These are phyloP conservation scores for Zarea fungicola DNA, from an alignment of 2,329 filamentous ascomycete species.

Conservation along the genomic window DNA sequence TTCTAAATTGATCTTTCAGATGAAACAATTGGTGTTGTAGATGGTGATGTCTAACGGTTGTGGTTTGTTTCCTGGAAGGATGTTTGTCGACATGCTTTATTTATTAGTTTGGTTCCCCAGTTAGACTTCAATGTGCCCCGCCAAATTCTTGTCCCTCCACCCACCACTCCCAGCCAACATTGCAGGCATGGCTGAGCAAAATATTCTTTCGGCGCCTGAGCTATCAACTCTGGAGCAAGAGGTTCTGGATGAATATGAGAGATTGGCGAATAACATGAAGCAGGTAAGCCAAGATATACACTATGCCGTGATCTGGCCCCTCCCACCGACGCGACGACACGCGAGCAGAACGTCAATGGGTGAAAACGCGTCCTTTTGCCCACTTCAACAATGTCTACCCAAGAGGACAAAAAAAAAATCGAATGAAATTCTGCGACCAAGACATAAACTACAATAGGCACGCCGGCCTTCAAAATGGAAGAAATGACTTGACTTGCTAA, in stretches of 20 bases:
- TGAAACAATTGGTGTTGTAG: not conserved
- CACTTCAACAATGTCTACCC: no score
- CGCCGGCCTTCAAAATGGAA: no score
- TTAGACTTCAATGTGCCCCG: no score
- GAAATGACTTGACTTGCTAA: not conserved
- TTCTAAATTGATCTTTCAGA: not conserved
- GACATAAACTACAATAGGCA: no score
- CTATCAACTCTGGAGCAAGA: conserved; percentile 84
- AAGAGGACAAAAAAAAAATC: no score
- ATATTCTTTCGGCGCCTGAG: conserved; percentile 43
- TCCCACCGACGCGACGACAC: not conserved
- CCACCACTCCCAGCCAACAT: not conserved
- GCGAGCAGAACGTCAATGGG: no score
- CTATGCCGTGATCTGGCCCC: no score
- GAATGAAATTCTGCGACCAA: no score
- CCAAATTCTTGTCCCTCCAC: not conserved
- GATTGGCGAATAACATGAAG: conserved; percentile 84
- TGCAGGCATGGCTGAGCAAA: conserved; percentile 13
- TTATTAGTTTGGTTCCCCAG: no score
- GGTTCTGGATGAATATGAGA: conserved; percentile 88
- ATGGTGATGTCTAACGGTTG: not conserved
- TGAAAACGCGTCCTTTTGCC: not conserved
- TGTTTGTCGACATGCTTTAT: not conserved
- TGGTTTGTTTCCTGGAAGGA: not conserved
- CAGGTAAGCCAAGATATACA: conserved; percentile 50